Evolutionary conservation across 768 basidiomycete genomes (phyloP), one percentile per base, ranked within the genome.

Genomic region (Kwoniella europaea): DNA sequence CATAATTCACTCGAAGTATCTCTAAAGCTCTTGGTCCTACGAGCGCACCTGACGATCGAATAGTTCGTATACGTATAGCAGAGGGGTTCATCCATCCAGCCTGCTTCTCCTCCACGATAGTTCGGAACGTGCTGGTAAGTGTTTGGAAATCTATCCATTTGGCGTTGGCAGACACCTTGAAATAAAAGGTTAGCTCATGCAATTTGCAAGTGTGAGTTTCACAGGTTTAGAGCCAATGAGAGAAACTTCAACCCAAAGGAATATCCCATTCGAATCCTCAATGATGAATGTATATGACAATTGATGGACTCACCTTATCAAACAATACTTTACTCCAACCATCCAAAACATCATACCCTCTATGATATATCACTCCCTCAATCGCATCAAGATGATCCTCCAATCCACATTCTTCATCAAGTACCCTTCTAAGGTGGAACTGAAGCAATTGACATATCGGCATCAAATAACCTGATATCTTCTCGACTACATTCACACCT

Each of bases 371-470:
- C 27, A 79, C 22, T 0, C 77, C 79, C 56, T 82, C 81, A 5
- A 82, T 75, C 18, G 81, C 81, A 16, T 79, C 73, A 0, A 82
- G 73, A 65, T 82, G 81, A 55, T 75, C 73, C 24, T 70, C 24
- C 58, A 82, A 27, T 1, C 79, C 77, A 55, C 79, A 82, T 20
- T 80, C 81, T 16, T 77, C 77, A 12, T 76, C 76, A 10, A 82
- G 56, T 6, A 73, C 71, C 35, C 67, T 35, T 2, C 79, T 69
- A 3, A 80, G 65, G 15, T 73, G 71, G 69, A 72, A 75, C 22
- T 68, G 67, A 9, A 70, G 59, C 10, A 77, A 62, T 41, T 65
- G 71, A 44, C 74, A 79, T 16, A 65, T 68, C 41, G 79, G 76
- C 22, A 15, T 57, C 9, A 79, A 29, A 35, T 67, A 63, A 1